These are phyloP conservation scores for Coprinopsis marcescibilis DNA, from an alignment of 768 basidiomycete species.

Conservation along the genomic window DNA sequence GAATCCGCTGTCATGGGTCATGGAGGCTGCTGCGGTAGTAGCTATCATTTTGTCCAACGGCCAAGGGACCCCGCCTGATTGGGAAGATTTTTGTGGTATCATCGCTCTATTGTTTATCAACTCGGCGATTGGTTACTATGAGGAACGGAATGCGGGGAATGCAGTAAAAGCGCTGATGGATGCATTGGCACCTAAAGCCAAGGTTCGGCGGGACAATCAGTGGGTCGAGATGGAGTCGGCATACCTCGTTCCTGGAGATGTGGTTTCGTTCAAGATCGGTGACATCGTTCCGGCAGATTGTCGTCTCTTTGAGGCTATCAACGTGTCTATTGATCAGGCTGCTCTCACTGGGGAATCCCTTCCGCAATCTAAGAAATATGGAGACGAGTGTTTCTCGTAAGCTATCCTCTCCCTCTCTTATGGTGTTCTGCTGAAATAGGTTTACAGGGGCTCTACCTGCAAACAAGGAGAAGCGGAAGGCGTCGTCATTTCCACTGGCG, in stretches of 20 bases:
- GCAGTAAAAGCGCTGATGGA: slow-evolving; percentile 99
- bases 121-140: slow-evolving; percentile 97
- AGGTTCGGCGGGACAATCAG: slow-evolving; percentile 76
- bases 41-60: slow-evolving; percentile 97
- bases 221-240: slow-evolving; percentile 93
- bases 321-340: slow-evolving; percentile 97
- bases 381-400: slow-evolving; percentile 97
- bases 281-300: slow-evolving; percentile 98
- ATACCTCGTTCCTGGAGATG: slow-evolving; percentile 89
- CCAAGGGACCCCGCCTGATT: slow-evolving; percentile 79
- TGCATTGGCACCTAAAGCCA: slow-evolving; percentile 96
- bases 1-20: slow-evolving; percentile 99
- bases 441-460: slow-evolving; percentile 83
- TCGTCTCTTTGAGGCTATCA: slow-evolving; percentile 93
- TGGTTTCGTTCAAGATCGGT: slow-evolving; percentile 98
- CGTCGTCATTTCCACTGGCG: slow-evolving; percentile 95
- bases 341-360: slow-evolving; percentile 97
- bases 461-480: slow-evolving; percentile 99
- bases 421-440: slow-evolving; percentile 8
- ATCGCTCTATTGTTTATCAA: slow-evolving; percentile 87
- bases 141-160: slow-evolving; percentile 95
- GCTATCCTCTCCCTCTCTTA: slow-evolving; percentile 25
- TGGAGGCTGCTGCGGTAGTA: slow-evolving; percentile 94
- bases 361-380: slow-evolving; percentile 85
- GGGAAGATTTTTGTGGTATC: slow-evolving; percentile 98